Conservation (phyloP, 2,329 filamentous ascomycete species). For the Nothophaeocryptopus gaeumannii region DNA sequence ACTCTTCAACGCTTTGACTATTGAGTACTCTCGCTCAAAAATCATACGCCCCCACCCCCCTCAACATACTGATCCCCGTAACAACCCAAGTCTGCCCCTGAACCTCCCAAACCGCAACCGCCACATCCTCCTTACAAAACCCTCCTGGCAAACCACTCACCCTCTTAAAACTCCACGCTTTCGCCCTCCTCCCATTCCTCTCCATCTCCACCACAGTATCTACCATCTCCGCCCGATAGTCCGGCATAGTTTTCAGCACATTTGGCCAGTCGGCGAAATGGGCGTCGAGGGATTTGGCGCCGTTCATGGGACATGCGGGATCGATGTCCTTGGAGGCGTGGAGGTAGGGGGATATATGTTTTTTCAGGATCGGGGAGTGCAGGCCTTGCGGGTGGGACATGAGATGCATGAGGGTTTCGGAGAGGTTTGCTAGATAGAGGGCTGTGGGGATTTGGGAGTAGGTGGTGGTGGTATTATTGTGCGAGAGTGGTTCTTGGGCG, state of each 20-base stretch:
- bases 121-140: background rate
- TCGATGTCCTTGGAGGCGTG: background rate
- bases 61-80: background rate
- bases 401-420: background rate
- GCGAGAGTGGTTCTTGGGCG: background rate
- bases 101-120: slow-evolving; percentile 1
- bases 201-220: slow-evolving; percentile 4
- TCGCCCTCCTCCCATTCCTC: slow-evolving; percentile 4
- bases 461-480: background rate
- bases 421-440: background rate
- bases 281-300: background rate
- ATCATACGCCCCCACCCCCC: slow-evolving; percentile 1
- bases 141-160: slow-evolving; percentile 1
- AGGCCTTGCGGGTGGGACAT: slow-evolving; percentile 1
- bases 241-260: background rate
- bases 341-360: background rate
- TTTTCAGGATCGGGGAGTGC: background rate
- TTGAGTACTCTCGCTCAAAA: background rate
- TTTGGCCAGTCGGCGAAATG: background rate
- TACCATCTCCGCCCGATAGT: background rate
- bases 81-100: slow-evolving; percentile 1
- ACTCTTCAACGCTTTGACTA: too few relatives aligned
- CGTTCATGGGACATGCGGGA: background rate
- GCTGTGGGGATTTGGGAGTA: background rate
- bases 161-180: slow-evolving; percentile 1